These are phyloP conservation scores for Cladosporium austrohemisphaericum DNA, from an alignment of 2,329 filamentous ascomycete species.

Conservation along the genomic window DNA sequence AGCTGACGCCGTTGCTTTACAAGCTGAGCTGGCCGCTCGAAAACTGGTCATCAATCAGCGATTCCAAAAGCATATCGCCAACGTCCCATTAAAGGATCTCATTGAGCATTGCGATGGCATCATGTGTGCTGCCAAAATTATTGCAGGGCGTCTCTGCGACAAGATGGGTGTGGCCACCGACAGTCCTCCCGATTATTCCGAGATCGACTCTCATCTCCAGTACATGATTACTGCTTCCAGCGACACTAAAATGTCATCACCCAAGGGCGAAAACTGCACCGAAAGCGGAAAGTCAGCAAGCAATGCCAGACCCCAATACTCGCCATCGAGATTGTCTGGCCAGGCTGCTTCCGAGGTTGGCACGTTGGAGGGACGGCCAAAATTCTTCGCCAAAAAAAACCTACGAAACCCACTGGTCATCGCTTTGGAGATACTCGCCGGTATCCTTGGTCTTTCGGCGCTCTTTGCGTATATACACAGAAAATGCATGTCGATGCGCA, in stretches of 20 bases:
- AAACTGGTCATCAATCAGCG: slow-evolving; percentile 37
- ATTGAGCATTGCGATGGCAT: slow-evolving; percentile 42
- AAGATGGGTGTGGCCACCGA: slow-evolving; percentile 24
- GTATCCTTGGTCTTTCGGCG: slow-evolving; percentile 43
- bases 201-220: slow-evolving; percentile 20
- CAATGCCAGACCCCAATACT: neutral
- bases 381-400: slow-evolving; percentile 7
- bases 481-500: slow-evolving; percentile 49
- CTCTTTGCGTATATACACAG: slow-evolving; percentile 44
- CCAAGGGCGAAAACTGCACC: slow-evolving; percentile 12
- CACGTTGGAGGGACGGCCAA: slow-evolving; percentile 4
- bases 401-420: slow-evolving; percentile 21
- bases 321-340: neutral
- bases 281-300: neutral
- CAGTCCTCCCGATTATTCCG: slow-evolving; percentile 22
- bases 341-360: neutral
- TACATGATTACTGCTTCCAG: slow-evolving; percentile 22
- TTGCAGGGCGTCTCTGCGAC: slow-evolving; percentile 31
- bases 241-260: slow-evolving; percentile 12
- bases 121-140: slow-evolving; percentile 39
- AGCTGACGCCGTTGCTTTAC: slow-evolving; percentile 26
- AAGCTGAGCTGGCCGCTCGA: slow-evolving; percentile 25
- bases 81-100: slow-evolving; percentile 38
- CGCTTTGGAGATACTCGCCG: slow-evolving; percentile 43
- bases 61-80: slow-evolving; percentile 35